Evolutionary conservation across 2,329 filamentous ascomycete genomes (phyloP), one percentile per base, ranked within the genome.

Genomic region (Colletotrichum echinochloae): DNA sequence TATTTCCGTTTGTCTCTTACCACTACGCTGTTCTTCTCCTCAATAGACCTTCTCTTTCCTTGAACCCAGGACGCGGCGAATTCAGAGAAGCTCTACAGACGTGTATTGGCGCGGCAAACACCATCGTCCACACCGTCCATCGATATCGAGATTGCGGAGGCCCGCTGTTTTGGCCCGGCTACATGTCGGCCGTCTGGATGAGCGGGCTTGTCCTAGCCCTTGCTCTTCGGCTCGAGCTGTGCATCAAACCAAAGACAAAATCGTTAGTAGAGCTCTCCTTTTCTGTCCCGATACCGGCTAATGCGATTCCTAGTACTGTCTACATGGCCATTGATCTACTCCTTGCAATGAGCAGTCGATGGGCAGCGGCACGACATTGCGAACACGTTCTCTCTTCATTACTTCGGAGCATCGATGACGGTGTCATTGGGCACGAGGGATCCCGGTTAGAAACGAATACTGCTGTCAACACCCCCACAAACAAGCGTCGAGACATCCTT

Each of bases 181-280:
- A 77, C 14, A 72, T 81, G 33, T 79, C 80, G 0, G 77, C 79
- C 1, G 72, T 75, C 0, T 82, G 80, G 80, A 82, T 81, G 78
- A 76, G 78, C 8, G 79, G 80, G 9, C 73, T 82, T 1, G 77
- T 81, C 6, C 71, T 81, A 9, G 78, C 79, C 1, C 80, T 80
- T 66, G 78, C 79, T 37, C 39, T 51, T 26, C 63, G 69, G 12
- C 51, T 73, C 33, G 61, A 62, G 20, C 41, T 56, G 20, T 60
- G 54, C n/a, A 62, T 35, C 18, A 5, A 49, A 7, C 2, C 26
- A 8, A 67, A 59, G 16, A 63, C 64, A 2, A 59, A 28, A 52
- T 14, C 52, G 67, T 72, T 7, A 18, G 67, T 60, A 5, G 4
- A 5, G 11, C 33, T 11, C 7, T 9, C 18, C 1, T 26, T 35